Evolutionary conservation across 192 early-diverging fungal genomes (phyloP).

Genomic region (Podila epicladia): DNA sequence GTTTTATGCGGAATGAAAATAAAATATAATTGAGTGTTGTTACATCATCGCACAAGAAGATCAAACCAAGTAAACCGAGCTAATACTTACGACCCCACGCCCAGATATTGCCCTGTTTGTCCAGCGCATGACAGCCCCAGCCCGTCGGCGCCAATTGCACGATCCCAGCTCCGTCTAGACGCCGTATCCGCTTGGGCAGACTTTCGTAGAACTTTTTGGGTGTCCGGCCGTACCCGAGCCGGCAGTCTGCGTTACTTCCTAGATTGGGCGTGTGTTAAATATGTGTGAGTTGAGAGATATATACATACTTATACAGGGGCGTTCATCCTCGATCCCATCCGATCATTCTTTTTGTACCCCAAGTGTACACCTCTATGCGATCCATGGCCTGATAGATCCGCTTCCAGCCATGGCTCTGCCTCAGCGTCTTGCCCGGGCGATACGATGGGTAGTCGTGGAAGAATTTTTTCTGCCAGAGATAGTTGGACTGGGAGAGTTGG

Average conservation of each 20-base stretch:
- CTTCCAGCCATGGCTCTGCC: slow-evolving; percentile 20
- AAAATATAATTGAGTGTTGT: neutral
- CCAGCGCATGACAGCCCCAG: slow-evolving; percentile 43
- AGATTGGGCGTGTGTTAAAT: neutral
- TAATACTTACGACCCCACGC: slow-evolving; percentile 43
- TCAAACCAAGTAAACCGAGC: neutral
- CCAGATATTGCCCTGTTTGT: slow-evolving; percentile 40
- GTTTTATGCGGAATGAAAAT: neutral
- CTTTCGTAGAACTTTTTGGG: slow-evolving; percentile 39
- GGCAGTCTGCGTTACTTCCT: slow-evolving; percentile 34
- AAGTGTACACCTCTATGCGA: slow-evolving; percentile 44
- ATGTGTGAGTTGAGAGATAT: too few species aligned
- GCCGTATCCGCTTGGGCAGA: slow-evolving; percentile 34
- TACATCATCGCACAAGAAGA: neutral
- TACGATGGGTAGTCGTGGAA: slow-evolving; percentile 17
- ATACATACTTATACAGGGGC: neutral
- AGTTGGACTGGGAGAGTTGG: slow-evolving; percentile 19
- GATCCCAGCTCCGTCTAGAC: slow-evolving; percentile 37
- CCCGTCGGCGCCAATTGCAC: slow-evolving; percentile 31
- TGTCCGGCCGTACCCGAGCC: slow-evolving; percentile 37
- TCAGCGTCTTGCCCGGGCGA: slow-evolving; percentile 8
- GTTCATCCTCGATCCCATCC: too few species aligned
- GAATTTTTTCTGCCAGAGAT: slow-evolving; percentile 45
- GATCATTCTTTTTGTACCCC: slow-evolving; percentile 14
- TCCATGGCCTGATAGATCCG: slow-evolving; percentile 44